These are phyloP conservation scores for Eragrostis tef DNA, from an alignment of 202 grass and related monocot species.

Conservation along the genomic window DNA sequence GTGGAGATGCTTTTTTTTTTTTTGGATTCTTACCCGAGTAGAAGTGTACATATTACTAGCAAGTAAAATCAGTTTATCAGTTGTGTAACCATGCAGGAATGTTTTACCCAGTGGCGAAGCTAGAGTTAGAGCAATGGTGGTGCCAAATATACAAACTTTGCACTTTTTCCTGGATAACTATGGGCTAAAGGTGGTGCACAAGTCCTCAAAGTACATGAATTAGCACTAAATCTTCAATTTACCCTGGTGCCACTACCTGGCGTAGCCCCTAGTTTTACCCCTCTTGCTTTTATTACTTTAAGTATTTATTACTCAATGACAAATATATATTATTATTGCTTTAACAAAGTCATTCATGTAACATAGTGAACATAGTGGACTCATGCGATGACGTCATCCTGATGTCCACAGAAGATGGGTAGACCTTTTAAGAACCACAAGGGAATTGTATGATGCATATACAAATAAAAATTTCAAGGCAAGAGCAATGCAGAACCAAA, in stretches of 20 bases:
- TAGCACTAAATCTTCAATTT: too few relatives aligned
- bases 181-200: too few relatives aligned
- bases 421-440: slow-evolving; percentile 13
- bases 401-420: background rate
- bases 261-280: too few relatives aligned
- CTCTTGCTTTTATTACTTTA: slow-evolving; percentile 19
- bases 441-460: slow-evolving; percentile 22
- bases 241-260: too few relatives aligned
- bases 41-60: background rate
- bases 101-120: too few relatives aligned
- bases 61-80: slow-evolving; percentile 28
- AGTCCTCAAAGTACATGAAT: too few relatives aligned
- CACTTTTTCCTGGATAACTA: too few relatives aligned
- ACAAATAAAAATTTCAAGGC: slow-evolving; percentile 35
- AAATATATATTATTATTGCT: background rate
- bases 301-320: slow-evolving; percentile 13
- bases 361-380: background rate
- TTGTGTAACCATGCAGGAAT: background rate
- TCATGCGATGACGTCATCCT: background rate
- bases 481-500: slow-evolving; percentile 55
- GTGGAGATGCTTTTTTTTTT: background rate
- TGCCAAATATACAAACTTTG: too few relatives aligned
- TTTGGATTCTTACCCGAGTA: background rate
- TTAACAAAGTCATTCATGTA: slow-evolving; percentile 24
- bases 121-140: too few relatives aligned